phyloP scores from a whole-genome alignment of 306 rosid genomes.

The Prunus salicina region DNA sequence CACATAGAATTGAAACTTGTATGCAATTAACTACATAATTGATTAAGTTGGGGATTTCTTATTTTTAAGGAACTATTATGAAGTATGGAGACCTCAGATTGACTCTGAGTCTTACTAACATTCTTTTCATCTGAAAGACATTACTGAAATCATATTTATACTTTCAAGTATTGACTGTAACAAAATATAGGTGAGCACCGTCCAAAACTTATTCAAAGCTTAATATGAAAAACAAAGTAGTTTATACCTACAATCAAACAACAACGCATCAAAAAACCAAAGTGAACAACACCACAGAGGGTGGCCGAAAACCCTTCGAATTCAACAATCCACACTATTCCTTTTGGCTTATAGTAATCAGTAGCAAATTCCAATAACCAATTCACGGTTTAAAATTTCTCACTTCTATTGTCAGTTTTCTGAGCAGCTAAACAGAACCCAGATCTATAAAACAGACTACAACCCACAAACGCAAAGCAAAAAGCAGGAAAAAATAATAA shows the following conservation, averaged over 20 bases:
- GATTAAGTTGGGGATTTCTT: not conserved
- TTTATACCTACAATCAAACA: not conserved
- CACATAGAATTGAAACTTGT: not conserved
- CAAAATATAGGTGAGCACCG: not conserved
- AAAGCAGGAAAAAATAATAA: not conserved
- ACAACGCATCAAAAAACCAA: not conserved
- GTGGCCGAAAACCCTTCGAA: not conserved
- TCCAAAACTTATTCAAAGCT: not conserved
- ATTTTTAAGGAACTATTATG: not conserved
- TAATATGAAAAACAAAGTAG: not conserved
- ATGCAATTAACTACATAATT: not conserved
- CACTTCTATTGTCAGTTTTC: not conserved
- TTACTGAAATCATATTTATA: not conserved
- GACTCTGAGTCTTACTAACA: not conserved
- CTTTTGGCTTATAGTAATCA: not conserved
- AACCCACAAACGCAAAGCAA: not conserved
- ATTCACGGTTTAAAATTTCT: slow-evolving; percentile 7
- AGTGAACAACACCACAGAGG: not conserved
- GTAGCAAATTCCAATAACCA: not conserved
- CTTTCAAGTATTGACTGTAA: not conserved
- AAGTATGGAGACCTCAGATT: not conserved
- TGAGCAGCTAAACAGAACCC: slow-evolving; percentile 5
- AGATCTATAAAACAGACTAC: slow-evolving; percentile 10
- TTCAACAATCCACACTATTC: not conserved
- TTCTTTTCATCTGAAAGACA: not conserved